Base-by-base conservation (phyloP, 306 rosid species). In the Pterocarpus santalinus region DNA sequence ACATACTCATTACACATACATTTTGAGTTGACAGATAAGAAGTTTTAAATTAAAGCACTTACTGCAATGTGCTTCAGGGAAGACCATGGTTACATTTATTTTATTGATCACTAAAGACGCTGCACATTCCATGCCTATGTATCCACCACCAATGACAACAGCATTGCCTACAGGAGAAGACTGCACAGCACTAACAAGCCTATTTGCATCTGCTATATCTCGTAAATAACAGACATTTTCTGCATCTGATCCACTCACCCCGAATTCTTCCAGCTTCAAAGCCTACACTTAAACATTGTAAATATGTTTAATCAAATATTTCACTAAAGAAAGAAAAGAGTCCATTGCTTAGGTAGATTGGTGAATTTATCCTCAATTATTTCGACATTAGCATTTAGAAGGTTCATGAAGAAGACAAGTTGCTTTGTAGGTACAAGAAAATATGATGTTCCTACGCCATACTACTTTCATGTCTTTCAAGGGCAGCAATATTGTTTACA, bases 1-100 rank as follows among this genome's bases (percentile, higher is more conserved):
- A 44, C 79, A 39, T n/a, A 52, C 14, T 76, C 55, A 44, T 65
- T 68, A 39, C 35, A 30, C 22, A 47, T 12, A 67, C 30, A 46
- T 78, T 16, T 51, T 63, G 72, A 44, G 83, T 70, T 57, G 61
- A 84, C 44, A 58, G 63, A 39, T 8, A 79, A 43, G 7, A 33
- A 66, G 11, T n/a, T 66, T 44, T 3, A 35, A 78, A 73, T 3
- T 41, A 33, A 76, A 55, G 39, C 79, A 87, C 97, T 85, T 86
- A 93, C 99, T 95, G 92, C 98, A 95, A 88, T 95, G 98, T 69
- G 90, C 94, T 89, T 95, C 99, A 4, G 99, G 99, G 88, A 95
- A 95, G 83, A 95, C 97, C 98, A 93, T 89, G 53, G 98, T 90
- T 58, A 90, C 99, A 81, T 80, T 90, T 74, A 93, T 86, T 85